phyloP scores from a whole-genome alignment of 225 moss, liverwort and hornwort species.

The Marchantia paleacea region DNA sequence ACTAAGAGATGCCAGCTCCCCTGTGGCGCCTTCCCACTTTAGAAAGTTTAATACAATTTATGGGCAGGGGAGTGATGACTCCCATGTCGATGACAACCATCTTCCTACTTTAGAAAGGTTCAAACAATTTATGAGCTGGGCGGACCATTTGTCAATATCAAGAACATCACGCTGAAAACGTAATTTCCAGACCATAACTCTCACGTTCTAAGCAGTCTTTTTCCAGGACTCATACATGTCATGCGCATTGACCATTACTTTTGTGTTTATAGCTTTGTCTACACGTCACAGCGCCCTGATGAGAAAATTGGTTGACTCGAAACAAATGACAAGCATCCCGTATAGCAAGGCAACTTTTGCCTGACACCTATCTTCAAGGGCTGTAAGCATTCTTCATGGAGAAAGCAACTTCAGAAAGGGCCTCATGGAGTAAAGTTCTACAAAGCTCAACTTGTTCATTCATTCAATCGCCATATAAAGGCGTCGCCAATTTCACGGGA shows the following conservation, averaged over 20 bases:
- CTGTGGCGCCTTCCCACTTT: constrained; percentile 3
- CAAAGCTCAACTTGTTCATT: too few relatives aligned
- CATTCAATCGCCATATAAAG: too few relatives aligned
- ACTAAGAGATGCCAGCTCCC: not conserved
- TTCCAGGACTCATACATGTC: constrained; percentile 1
- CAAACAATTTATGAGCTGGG: constrained; percentile 4
- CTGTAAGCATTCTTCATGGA: not conserved
- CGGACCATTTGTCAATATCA: constrained; percentile 8
- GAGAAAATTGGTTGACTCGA: constrained; percentile 1
- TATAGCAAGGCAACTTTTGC: not conserved
- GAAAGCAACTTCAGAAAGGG: not conserved
- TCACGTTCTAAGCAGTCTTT: not conserved
- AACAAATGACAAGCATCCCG: not conserved
- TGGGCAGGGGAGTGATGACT: not conserved
- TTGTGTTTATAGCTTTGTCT: constrained; percentile 8
- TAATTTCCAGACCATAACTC: constrained; percentile 2
- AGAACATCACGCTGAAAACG: constrained; percentile 8
- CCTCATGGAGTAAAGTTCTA: too few relatives aligned
- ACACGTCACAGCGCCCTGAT: not conserved
- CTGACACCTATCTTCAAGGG: not conserved
- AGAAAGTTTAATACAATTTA: constrained; percentile 7
- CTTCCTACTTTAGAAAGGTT: constrained; percentile 12
- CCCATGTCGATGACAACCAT: not conserved
- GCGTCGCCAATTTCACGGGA: too few relatives aligned
- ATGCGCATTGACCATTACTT: constrained; percentile 4